These are phyloP conservation scores for Mucor indicus DNA, from an alignment of 371 early-diverging fungal genomes.

Conservation along the genomic window DNA sequence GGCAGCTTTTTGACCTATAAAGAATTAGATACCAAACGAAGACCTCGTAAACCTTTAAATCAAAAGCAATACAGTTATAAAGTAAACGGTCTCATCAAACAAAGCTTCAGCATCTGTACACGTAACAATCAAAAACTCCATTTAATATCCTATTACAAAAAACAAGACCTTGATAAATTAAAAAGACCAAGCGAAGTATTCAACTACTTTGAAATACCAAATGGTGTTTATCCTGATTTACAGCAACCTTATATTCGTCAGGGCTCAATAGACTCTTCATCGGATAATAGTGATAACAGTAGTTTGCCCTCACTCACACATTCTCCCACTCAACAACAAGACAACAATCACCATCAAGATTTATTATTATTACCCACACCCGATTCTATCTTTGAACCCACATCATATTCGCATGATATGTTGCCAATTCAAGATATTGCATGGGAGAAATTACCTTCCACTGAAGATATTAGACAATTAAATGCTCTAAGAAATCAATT, in stretches of 20 bases:
- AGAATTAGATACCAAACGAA: slow-evolving; percentile 64
- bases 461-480: slow-evolving; percentile 48
- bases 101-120: slow-evolving; percentile 82
- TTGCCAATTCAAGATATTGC: slow-evolving; percentile 28
- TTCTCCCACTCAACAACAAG: too few relatives aligned
- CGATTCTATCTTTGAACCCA: not conserved
- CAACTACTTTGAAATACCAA: slow-evolving; percentile 44
- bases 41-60: slow-evolving; percentile 20
- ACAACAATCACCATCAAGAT: too few relatives aligned
- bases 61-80: slow-evolving; percentile 42
- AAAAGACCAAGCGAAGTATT: slow-evolving; percentile 41
- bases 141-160: slow-evolving; percentile 82
- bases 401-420: not conserved
- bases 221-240: slow-evolving; percentile 57
- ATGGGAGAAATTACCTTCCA: slow-evolving; percentile 35
- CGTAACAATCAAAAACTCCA: slow-evolving; percentile 76
- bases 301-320: too few relatives aligned
- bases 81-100: slow-evolving; percentile 79
- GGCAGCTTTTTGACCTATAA: slow-evolving; percentile 82
- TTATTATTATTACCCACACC: not conserved
- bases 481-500: slow-evolving; percentile 35
- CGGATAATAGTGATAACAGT: too few relatives aligned
- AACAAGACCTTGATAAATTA: slow-evolving; percentile 66
- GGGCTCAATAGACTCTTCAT: too few relatives aligned
- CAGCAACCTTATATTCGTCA: too few relatives aligned